These are phyloP conservation scores for Globisporangium viniferum DNA, from an alignment of 352 stramenopile genomes.

Conservation along the genomic window DNA sequence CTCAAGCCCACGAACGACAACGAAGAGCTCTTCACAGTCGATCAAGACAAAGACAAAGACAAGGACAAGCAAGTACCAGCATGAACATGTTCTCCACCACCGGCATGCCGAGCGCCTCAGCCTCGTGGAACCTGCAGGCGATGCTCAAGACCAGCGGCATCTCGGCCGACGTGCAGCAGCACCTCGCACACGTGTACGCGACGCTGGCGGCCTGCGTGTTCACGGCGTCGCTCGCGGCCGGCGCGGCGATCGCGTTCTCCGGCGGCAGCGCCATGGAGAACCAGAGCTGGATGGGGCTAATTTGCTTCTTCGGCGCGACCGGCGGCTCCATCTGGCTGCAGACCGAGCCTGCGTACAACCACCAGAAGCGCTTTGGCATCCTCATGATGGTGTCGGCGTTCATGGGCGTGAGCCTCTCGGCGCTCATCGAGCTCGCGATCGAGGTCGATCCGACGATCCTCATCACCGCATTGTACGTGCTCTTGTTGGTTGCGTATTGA, in stretches of 20 bases:
- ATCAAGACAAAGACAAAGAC: background rate
- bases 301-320: conserved; percentile 41
- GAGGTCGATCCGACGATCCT: conserved; percentile 74
- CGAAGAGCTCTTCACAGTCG: background rate
- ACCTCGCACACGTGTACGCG: conserved; percentile 57
- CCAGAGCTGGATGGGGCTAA: conserved; percentile 35
- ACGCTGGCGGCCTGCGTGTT: conserved; percentile 63
- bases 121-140: conserved; percentile 15
- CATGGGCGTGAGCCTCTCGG: conserved; percentile 69
- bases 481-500: background rate
- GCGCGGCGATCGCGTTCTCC: conserved; percentile 27
- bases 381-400: conserved; percentile 64
- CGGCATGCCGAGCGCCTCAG: conserved; percentile 67
- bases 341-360: conserved; percentile 49
- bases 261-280: conserved; percentile 33
- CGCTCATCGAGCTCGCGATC: conserved; percentile 73
- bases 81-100: conserved; percentile 40
- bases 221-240: conserved; percentile 40
- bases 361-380: conserved; percentile 58
- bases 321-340: conserved; percentile 62
- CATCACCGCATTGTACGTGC: conserved; percentile 65
- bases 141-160: conserved; percentile 27
- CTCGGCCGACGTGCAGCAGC: conserved; percentile 13
- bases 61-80: too few relatives aligned
- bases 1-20: background rate